A percentile compares a stretch with the other conserved stretches of the same genome.
Evolutionary conservation across 371 early-diverging fungal genomes (phyloP).

Genomic region (Syncephalastrum sp.): DNA sequence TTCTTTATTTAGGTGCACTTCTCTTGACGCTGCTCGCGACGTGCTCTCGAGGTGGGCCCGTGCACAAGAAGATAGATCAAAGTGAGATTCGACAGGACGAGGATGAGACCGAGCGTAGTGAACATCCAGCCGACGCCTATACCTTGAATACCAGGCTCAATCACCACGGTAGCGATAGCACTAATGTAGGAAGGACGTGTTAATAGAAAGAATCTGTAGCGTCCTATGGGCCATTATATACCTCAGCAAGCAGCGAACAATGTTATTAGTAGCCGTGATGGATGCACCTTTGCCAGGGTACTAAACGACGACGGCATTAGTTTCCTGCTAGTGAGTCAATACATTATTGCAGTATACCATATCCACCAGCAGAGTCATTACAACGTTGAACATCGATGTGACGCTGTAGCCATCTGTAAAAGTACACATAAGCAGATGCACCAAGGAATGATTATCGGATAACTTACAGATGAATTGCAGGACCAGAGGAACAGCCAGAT

Average conservation of each 20-base stretch:
- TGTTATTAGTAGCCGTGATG: slow-evolving; percentile 44
- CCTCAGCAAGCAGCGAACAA: slow-evolving; percentile 42
- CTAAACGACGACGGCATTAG: no score
- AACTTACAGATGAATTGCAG: slow-evolving; percentile 33
- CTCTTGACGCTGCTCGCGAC: no score
- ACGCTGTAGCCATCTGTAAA: slow-evolving; percentile 20
- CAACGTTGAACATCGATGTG: slow-evolving; percentile 19
- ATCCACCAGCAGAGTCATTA: slow-evolving; percentile 36
- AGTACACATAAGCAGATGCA: background rate
- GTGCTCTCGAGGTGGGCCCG: no score
- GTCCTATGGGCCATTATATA: slow-evolving; percentile 4
- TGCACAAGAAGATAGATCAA: no score
- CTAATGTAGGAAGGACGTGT: slow-evolving; percentile 7
- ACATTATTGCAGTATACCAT: slow-evolving; percentile 1
- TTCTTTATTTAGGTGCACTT: no score
- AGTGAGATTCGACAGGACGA: slow-evolving; percentile 10
- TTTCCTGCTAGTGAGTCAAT: no score
- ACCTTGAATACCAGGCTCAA: slow-evolving; percentile 31
- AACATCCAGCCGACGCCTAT: slow-evolving; percentile 40
- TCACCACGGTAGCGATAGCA: slow-evolving; percentile 25
- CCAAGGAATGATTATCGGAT: background rate
- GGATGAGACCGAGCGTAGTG: slow-evolving; percentile 24
- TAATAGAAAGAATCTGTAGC: background rate
- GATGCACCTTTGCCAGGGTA: slow-evolving; percentile 42
- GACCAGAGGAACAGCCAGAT: slow-evolving; percentile 24